Base-by-base conservation (phyloP, 768 basidiomycete genomes). In the Aureoboletus auriporus region DNA sequence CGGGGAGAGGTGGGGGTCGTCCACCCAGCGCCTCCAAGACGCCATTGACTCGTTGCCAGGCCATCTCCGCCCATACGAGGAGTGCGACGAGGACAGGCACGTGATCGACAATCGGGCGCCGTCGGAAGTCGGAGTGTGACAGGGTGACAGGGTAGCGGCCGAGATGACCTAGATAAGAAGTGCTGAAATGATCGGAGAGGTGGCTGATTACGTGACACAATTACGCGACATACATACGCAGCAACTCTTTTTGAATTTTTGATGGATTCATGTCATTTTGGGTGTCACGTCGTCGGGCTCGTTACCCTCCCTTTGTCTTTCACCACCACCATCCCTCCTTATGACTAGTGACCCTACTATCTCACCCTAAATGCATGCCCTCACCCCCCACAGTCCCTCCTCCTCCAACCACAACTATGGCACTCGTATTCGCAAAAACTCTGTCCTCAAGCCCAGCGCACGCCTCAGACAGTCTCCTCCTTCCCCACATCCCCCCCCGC, bases 341-440 rank as follows among this genome's bases (percentile, higher is more conserved):
- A 23, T 23, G 20, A 23, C 20, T 23, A 23, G 20, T 23, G 4
- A 23, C 20, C 20, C 20, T 23, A 23, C 2, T 23, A 23, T 23
- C 20, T 23, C 20, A 23, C 37, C 48, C 26, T 39, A 39, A 39
- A 51, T 61, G 31, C 53, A 51, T 26, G 11, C 34, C 49, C 27
- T 36, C 54, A 23, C 20, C 7, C 46, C 41, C 10, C 62, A 47
- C 47, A 36, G 39, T 29, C 13, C 46, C 14, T 49, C 8, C 29
- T 26, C 60, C 13, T 36, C 58, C 27, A 51, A 55, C 5, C 74
- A 73, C 65, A 63, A 67, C 52, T 80, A 83, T 71, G 75, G 74
- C 53, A 82, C 79, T 14, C 69, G 80, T 42, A 79, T 75, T 31
- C 75, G 77, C 51, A 75, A 76, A 39, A 77, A 78, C 50, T 69